Conservation (phyloP, 257 asterid species). For the Striga asiatica region DNA sequence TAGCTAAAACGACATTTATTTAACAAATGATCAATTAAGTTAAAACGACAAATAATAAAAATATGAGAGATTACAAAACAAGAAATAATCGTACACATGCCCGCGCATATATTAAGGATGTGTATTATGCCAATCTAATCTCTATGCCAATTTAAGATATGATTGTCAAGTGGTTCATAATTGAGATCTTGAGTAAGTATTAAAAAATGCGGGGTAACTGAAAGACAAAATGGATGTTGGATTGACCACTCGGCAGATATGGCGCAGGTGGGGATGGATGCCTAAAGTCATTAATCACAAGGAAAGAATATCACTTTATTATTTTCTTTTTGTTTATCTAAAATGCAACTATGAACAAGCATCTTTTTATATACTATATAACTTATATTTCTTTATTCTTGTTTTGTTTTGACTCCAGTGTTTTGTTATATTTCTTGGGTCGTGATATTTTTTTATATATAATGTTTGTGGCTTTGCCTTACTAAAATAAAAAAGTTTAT, state of each 20-base stretch:
- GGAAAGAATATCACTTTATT: background rate
- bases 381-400: conserved; percentile 19
- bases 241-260: conserved; percentile 17
- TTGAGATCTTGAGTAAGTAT: conserved; percentile 2
- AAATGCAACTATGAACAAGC: conserved; percentile 16
- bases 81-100: background rate
- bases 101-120: background rate
- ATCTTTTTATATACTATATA: background rate
- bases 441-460: conserved; percentile 3
- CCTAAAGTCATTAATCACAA: conserved; percentile 20
- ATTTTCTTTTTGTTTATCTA: background rate
- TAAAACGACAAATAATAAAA: too few species aligned
- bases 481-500: conserved; percentile 14
- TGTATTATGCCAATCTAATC: background rate
- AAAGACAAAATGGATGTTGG: conserved; percentile 10
- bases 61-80: too few species aligned
- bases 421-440: too few species aligned
- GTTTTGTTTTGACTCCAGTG: too few species aligned
- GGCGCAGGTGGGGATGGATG: conserved; percentile 23
- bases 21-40: too few species aligned
- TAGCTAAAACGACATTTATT: too few species aligned
- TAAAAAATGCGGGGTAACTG: too few species aligned
- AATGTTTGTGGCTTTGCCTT: conserved; percentile 17
- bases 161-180: background rate
- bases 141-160: background rate